Conservation (phyloP, 2,329 filamentous ascomycete genomes). For the Neofusicoccum sp. region DNA sequence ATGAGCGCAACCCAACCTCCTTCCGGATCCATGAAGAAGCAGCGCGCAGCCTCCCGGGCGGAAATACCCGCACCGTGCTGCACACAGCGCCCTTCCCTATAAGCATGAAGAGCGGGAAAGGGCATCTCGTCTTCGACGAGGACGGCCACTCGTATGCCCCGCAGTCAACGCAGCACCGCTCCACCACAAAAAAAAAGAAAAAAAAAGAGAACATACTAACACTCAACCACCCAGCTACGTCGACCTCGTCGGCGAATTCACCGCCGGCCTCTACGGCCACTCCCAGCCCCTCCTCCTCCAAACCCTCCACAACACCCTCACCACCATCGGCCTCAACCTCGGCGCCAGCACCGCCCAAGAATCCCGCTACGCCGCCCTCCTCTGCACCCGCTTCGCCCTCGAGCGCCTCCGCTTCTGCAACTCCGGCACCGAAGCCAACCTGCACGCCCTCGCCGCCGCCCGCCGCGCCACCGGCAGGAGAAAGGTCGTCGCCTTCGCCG, state of each 20-base stretch:
- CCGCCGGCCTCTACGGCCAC: slow-evolving; percentile 34
- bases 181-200: no score
- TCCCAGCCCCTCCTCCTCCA: slow-evolving; percentile 33
- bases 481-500: slow-evolving; percentile 55
- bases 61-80: slow-evolving; percentile 42
- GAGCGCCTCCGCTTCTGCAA: slow-evolving; percentile 33
- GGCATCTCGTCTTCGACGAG: slow-evolving; percentile 32
- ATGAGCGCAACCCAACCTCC: slow-evolving; percentile 29
- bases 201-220: neutral
- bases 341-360: slow-evolving; percentile 31
- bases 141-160: slow-evolving; percentile 33
- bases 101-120: slow-evolving; percentile 34
- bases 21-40: slow-evolving; percentile 35
- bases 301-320: slow-evolving; percentile 28
- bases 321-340: slow-evolving; percentile 29
- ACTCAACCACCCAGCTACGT: slow-evolving; percentile 35
- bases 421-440: slow-evolving; percentile 34
- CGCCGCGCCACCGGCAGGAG: slow-evolving; percentile 50
- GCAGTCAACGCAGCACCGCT: neutral
- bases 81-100: slow-evolving; percentile 42
- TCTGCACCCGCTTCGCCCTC: slow-evolving; percentile 30
- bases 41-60: slow-evolving; percentile 37
- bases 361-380: slow-evolving; percentile 27
- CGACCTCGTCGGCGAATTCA: slow-evolving; percentile 34
- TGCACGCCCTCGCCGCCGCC: slow-evolving; percentile 41